Evolutionary conservation across 345 rosid species (phyloP), one percentile per base, ranked within the genome.

Genomic region (Ailanthus altissimus): DNA sequence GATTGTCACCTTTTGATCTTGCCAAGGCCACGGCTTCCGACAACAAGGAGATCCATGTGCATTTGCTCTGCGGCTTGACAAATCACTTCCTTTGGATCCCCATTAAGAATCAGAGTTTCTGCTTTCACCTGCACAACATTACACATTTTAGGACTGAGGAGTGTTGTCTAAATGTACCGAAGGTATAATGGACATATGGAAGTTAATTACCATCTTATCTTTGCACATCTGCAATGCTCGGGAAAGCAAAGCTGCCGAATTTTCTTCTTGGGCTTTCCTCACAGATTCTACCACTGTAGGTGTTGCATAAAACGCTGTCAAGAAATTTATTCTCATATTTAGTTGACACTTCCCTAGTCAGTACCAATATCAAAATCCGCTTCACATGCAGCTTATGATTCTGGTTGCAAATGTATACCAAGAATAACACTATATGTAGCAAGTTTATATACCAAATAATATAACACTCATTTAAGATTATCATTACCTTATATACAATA

Each of bases 21-120:
- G 79, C 97, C 90, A 1, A 88, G 90, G 72, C 96, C 95, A 32
- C 93, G 98, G 79, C 91, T 91, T 56, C 94, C 96, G 0, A 90
- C 75, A 10, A 93, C 86, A 9, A 93, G 91, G 49, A 95, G 94
- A 77, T 91, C 96, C 8, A 80, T 80, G 5, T 87, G 82, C 79
- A 77, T 79, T 67, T 91, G 83, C 81, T 95, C 97, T 2, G 88
- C 85, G 4, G 90, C 90, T 77, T 88, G 89, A 73, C 98, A 94
- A 13, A 91, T 86, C 92, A 83, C 86, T 64, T 94, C 96, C 77
- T 93, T 91, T 0, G 98, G 84, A 70, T 93, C 96, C 38, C 98
- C 98, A 43, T 83, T 82, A 38, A 90, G 67, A 28, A 88, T 43
- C 82, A 84, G 64, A 14, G 89, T 89, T 73, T 91, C 90, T 25